phyloP scores from a whole-genome alignment of 139 green algal species.

The Picochlorum sp. region DNA sequence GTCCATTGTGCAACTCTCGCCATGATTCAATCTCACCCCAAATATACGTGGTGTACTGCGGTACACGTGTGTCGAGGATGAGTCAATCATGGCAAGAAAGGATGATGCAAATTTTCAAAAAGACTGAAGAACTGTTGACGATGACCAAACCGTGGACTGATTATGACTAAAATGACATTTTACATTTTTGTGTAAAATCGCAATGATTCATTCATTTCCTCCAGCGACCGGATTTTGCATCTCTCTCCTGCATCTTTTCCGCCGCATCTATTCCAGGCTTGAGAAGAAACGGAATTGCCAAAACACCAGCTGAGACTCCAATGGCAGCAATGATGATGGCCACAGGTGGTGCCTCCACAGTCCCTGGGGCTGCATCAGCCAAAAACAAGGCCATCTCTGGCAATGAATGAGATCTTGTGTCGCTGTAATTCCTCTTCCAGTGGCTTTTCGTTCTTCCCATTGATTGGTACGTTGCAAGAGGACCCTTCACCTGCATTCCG shows the following conservation, averaged over 20 bases:
- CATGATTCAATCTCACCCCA: too few relatives aligned
- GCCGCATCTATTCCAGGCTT: conserved; percentile 24
- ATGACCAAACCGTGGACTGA: too few relatives aligned
- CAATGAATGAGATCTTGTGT: neutral
- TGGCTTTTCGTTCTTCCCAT: neutral
- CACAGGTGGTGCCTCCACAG: conserved; percentile 16
- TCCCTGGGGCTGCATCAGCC: conserved; percentile 8
- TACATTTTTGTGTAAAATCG: neutral
- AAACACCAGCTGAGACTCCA: neutral
- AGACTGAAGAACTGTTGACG: too few relatives aligned
- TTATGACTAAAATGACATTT: too few relatives aligned
- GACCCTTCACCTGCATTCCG: too few relatives aligned
- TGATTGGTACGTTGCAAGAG: too few relatives aligned
- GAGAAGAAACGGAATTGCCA: conserved; percentile 3
- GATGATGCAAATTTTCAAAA: too few relatives aligned
- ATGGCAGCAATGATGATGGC: conserved; percentile 13
- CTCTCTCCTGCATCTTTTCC: conserved; percentile 24
- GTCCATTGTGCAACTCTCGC: too few relatives aligned
- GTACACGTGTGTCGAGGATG: too few relatives aligned
- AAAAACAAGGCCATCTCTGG: neutral
- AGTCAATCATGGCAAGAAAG: too few relatives aligned
- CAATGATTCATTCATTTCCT: neutral
- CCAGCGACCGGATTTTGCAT: conserved; percentile 4
- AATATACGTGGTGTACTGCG: too few relatives aligned
- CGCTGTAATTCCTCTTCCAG: neutral